These are phyloP conservation scores for Eucalyptus polybractea DNA, from an alignment of 345 rosid genomes.

Conservation along the genomic window DNA sequence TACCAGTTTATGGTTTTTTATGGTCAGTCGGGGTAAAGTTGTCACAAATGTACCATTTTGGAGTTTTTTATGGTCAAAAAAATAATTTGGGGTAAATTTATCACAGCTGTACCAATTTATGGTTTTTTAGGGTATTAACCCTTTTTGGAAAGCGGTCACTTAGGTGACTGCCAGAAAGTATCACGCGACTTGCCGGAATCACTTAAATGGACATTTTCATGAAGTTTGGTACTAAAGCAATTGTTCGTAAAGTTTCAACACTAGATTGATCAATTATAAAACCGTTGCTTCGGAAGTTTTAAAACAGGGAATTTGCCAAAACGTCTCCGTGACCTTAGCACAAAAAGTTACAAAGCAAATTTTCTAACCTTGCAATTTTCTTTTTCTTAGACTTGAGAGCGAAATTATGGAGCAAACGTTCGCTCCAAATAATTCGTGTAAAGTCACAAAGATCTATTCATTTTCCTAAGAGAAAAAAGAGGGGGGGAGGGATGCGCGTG, in stretches of 20 bases:
- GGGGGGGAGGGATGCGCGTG: fast-evolving
- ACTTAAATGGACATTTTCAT: not conserved
- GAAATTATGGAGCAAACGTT: not conserved
- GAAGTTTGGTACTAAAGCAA: not conserved
- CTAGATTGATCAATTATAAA: not conserved
- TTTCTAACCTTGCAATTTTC: not conserved
- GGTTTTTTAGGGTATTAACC: too few relatives aligned
- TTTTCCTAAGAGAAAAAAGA: not conserved
- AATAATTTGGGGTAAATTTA: too few relatives aligned
- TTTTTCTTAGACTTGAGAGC: not conserved
- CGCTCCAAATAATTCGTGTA: not conserved
- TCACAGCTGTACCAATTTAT: too few relatives aligned
- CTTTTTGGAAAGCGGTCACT: not conserved
- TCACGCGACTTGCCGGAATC: not conserved
- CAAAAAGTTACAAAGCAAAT: not conserved
- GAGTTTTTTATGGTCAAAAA: too few relatives aligned
- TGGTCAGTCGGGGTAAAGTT: too few relatives aligned
- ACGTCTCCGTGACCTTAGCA: fast-evolving
- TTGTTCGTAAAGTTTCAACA: not conserved
- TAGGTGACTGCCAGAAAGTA: not conserved
- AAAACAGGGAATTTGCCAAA: not conserved
- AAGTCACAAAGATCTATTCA: not conserved
- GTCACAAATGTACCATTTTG: too few relatives aligned
- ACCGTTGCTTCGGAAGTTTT: not conserved
- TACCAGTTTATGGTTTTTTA: too few relatives aligned